Conservation (phyloP, 495 filamentous ascomycete species). For the Halenospora varia region DNA sequence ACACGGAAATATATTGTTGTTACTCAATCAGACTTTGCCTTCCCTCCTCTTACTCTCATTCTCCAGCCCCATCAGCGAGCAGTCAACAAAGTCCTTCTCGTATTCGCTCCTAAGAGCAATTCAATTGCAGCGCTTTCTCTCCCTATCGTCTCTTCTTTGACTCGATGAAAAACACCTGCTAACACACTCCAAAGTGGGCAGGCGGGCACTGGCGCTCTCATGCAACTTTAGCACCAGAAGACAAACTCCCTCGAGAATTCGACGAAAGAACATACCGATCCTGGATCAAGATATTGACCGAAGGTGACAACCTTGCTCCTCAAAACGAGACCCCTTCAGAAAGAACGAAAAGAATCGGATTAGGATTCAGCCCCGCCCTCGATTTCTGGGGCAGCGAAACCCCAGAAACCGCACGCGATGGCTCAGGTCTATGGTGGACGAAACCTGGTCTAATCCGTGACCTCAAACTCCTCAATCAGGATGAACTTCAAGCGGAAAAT, state of each 20-base stretch:
- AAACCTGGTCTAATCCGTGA: slow-evolving; percentile 5
- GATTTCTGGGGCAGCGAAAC: slow-evolving; percentile 13
- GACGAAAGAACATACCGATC: slow-evolving; percentile 46
- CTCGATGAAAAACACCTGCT: not conserved
- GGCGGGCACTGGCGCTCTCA: slow-evolving; percentile 17
- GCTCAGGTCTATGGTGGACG: slow-evolving; percentile 18
- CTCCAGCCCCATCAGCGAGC: too few species aligned
- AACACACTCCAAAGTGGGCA: not conserved
- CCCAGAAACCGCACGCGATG: slow-evolving; percentile 13
- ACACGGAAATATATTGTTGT: not conserved
- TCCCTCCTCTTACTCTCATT: too few species aligned
- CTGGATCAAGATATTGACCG: slow-evolving; percentile 31
- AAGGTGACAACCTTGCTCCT: not conserved
- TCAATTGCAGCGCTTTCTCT: not conserved
- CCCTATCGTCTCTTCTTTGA: not conserved
- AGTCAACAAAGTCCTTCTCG: too few species aligned
- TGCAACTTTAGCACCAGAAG: not conserved
- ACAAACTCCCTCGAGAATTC: slow-evolving; percentile 26
- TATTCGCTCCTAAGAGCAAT: not conserved
- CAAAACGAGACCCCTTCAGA: not conserved
- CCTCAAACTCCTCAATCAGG: slow-evolving; percentile 13
- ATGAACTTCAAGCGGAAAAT: too few species aligned
- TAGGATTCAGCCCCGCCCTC: slow-evolving; percentile 5
- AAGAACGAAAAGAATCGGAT: slow-evolving; percentile 4
- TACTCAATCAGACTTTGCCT: not conserved